Base-by-base conservation (phyloP, 345 rosid genomes). In the Eucalyptus cloeziana region DNA sequence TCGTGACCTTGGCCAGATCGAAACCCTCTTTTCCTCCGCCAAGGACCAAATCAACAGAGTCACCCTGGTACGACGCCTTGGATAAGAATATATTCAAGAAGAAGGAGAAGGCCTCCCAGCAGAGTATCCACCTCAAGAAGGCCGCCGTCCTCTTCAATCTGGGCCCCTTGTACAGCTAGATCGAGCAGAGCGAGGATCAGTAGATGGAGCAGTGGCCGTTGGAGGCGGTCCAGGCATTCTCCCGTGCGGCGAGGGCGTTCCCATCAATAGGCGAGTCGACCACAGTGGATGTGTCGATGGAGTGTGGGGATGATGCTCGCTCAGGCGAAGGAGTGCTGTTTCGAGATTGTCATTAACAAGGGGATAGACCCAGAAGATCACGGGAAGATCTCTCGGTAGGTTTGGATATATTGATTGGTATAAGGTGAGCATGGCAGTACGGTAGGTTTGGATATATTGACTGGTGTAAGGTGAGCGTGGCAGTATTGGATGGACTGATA, bases 41-140 rank as follows among this genome's bases (percentile, higher is more conserved):
- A 88, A 88, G 85, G 95, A 96, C 89, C 98, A 96, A 93, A 93
- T 96, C 90, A 95, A 96, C 91, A 88, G 95, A 89, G 87, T 96
- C 88, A 91, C 96, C 8, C 94, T 97, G 99, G 99, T 71, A 94
- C 91, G 99, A 97, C 54, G 95, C 99, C 69, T 96, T 97, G 89
- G 96, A 96, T 93, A 95, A 88, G 90, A 95, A 17, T 16, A 51
- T 51, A 16, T 51, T 51, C 8, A 3, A 51, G 54, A 7, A 15
- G 56, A 7, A 95, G 94, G 92, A 91, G 50, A 97, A 97, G 89
- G 94, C 99, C 7, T 91, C 95, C 49, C 98, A 96, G 94, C 98
- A 95, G 92, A 96, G 94, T 89, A 96, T 97, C 43, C 96, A 97
- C 89, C 89, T 96, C 49, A 99, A 96, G 92, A 97, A 97, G 90